phyloP scores from a whole-genome alignment of 2,329 filamentous ascomycete genomes.

The Aspergillus neotritici region DNA sequence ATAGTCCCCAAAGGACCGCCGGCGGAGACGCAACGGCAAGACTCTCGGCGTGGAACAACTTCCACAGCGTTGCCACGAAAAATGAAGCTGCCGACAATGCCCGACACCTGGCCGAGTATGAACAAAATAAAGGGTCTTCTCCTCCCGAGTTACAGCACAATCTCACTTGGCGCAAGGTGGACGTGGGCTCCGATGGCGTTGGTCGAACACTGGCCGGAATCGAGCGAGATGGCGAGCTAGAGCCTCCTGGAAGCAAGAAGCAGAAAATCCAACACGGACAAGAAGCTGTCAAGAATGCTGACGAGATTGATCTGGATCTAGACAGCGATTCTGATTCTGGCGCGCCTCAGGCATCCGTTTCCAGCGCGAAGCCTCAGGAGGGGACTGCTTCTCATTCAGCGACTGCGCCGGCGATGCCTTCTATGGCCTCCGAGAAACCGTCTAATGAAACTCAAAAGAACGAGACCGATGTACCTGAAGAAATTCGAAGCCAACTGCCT shows the following conservation, averaged over 20 bases:
- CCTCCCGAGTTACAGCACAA: conserved; percentile 24
- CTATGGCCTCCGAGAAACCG: background rate
- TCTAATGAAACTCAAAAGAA: background rate
- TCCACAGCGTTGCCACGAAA: conserved; percentile 28
- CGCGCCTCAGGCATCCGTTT: conserved; percentile 9
- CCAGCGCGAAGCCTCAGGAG: conserved; percentile 1
- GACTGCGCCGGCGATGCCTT: background rate
- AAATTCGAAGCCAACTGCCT: conserved; percentile 67
- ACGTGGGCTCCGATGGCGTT: conserved; percentile 24
- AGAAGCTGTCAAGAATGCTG: conserved; percentile 44
- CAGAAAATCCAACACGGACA: conserved; percentile 16
- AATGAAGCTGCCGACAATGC: conserved; percentile 31
- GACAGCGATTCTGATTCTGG: conserved; percentile 21
- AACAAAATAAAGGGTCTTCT: conserved; percentile 10
- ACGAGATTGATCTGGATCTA: conserved; percentile 40
- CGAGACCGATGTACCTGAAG: conserved; percentile 49
- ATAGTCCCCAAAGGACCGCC: background rate
- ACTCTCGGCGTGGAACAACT: conserved; percentile 37
- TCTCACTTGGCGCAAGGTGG: conserved; percentile 36
- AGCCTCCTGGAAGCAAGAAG: conserved; percentile 14
- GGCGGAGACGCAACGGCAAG: conserved; percentile 8
- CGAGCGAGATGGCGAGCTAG: conserved; percentile 11
- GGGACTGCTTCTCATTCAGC: background rate
- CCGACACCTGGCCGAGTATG: conserved; percentile 21
- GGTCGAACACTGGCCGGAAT: conserved; percentile 19